Conservation (phyloP, 1,284 basidiomycete species). For the Ustilago crameri region DNA sequence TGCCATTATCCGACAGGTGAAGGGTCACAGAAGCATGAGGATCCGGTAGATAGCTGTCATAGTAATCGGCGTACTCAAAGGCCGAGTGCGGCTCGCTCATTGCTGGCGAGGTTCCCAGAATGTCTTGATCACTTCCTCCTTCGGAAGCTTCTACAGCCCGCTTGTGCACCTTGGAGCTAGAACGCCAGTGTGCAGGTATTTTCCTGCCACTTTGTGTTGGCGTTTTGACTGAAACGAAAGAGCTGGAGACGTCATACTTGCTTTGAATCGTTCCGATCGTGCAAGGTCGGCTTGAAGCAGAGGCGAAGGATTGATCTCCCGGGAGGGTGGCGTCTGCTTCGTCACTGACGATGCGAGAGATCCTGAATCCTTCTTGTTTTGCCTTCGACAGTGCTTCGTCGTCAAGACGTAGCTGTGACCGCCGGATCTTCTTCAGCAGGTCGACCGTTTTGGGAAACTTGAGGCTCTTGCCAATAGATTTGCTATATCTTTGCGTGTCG, state of each 20-base stretch:
- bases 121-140: not conserved
- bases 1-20: not conserved
- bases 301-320: not conserved
- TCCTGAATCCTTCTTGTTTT: not conserved
- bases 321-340: not conserved
- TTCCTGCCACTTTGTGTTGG: not conserved
- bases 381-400: slow-evolving; percentile 25
- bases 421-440: slow-evolving; percentile 23
- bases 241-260: slow-evolving; percentile 5
- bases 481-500: not conserved
- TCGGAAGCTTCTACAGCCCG: not conserved
- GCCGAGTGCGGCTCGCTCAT: slow-evolving; percentile 21
- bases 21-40: too few species aligned
- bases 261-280: not conserved
- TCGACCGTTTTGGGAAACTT: slow-evolving; percentile 21
- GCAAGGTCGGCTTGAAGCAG: not conserved
- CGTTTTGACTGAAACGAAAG: not conserved
- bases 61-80: slow-evolving; percentile 37
- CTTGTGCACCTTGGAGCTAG: slow-evolving; percentile 4
- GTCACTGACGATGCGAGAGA: not conserved
- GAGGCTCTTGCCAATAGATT: slow-evolving; percentile 7
- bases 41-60: slow-evolving; percentile 11
- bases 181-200: slow-evolving; percentile 25
- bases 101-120: slow-evolving; percentile 13
- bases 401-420: slow-evolving; percentile 32